A percentile compares a stretch with the other conserved stretches of the same genome.
Evolutionary conservation across 2,329 filamentous ascomycete genomes (phyloP).

Genomic region (Amphichorda felina): DNA sequence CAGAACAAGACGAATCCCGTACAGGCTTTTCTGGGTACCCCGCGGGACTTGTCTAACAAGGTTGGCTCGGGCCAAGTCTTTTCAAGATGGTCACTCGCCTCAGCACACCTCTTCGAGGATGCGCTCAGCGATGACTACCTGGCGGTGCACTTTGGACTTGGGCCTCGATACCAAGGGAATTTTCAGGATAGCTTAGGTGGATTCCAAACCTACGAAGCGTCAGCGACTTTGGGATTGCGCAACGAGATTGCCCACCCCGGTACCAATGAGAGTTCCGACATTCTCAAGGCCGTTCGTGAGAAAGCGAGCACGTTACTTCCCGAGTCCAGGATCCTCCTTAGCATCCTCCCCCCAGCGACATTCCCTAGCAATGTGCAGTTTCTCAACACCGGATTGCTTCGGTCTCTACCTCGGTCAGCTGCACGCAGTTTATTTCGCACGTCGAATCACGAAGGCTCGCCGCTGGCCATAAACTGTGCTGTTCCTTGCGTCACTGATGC

Average conservation of each 20-base stretch:
- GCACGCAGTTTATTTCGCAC: constrained; percentile 43
- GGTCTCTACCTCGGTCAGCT: constrained; percentile 62
- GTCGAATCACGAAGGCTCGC: constrained; percentile 43
- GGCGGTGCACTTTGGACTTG: constrained; percentile 81
- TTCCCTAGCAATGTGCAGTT: constrained; percentile 73
- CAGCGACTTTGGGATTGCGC: constrained; percentile 76
- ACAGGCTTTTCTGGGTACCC: constrained; percentile 88
- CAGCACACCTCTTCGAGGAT: constrained; percentile 80
- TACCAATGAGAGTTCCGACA: constrained; percentile 84
- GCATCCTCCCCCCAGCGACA: constrained; percentile 68
- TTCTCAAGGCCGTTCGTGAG: constrained; percentile 74
- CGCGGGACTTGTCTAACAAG: constrained; percentile 70
- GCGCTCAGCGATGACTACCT: constrained; percentile 83
- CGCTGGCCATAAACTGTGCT: constrained; percentile 79
- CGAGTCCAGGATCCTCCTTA: constrained; percentile 71
- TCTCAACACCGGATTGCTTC: constrained; percentile 64
- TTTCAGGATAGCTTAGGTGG: constrained; percentile 94
- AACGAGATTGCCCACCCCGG: constrained; percentile 86
- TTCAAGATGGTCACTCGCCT: constrained; percentile 82
- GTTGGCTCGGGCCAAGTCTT: constrained; percentile 60
- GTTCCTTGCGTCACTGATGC: constrained; percentile 82
- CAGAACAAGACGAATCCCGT: constrained; percentile 53
- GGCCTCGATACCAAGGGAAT: constrained; percentile 86
- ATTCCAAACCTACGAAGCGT: constrained; percentile 92
- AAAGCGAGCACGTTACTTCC: constrained; percentile 74